Base-by-base conservation (phyloP, 1,284 basidiomycete species). In the Leccinum proximum region DNA sequence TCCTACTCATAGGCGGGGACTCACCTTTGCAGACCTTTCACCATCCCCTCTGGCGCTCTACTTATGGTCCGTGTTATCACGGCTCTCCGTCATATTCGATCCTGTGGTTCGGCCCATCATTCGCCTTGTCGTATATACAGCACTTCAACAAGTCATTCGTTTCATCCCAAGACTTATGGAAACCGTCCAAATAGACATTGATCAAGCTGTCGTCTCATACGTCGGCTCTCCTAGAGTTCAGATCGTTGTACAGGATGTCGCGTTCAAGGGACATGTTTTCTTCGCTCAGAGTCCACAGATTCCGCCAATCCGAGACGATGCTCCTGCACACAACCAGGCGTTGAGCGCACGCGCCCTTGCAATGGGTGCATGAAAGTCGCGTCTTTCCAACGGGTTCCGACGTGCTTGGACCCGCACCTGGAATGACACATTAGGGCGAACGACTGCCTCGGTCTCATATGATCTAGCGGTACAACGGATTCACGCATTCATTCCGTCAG, bases 161-260 rank as follows among this genome's bases (percentile, higher is more conserved):
- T 83, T 83, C 74, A 79, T 92, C 0, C 90, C 90, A 16, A 79
- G 80, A 57, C 79, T 92, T 60, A 86, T 85, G 42, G 85, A 88
- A 67, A 82, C 84, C 1, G 71, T 92, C 37, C 84, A 87, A 62
- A 85, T 92, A 59, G 89, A 91, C 67, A 73, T 91, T 2, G 81
- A 86, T 66, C 79, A 79, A 22, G 81, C 83, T 3, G 75, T 79
- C 2, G 69, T 90, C 35, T 82, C 80, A 3, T 82, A 85, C 50
- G 71, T 80, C 16, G 82, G 81, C 26, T 70, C 82, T 14, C 82
- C 84, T 42, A 85, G 83, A 26, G 78, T 81, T 16, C 80, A 81
- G 66, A 68, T 92, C 11, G 74, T 79, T 7, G 75, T 82, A 9
- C 80, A 81, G 64, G 80, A 81, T 53, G 77, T 86, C n/a, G 80